phyloP scores from a whole-genome alignment of 2,329 filamentous ascomycete species.

The Colletotrichum musae region DNA sequence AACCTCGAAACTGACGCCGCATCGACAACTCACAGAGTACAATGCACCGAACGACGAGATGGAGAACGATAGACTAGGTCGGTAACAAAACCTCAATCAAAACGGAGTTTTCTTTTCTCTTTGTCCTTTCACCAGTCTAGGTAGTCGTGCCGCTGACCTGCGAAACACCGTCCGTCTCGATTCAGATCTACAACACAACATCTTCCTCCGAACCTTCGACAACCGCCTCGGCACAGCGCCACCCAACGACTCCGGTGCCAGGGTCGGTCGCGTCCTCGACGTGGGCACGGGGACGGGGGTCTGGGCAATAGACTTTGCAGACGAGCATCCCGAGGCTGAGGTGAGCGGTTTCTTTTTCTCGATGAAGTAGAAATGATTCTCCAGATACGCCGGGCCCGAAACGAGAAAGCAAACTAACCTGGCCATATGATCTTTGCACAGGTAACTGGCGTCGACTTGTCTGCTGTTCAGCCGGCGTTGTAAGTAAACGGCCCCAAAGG shows the following conservation, averaged over 20 bases:
- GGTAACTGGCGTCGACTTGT: slow-evolving; percentile 47
- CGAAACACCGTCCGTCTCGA: too few relatives aligned
- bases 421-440: not conserved
- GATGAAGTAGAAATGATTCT: too few relatives aligned
- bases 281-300: slow-evolving; percentile 45
- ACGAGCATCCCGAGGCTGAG: slow-evolving; percentile 3
- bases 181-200: slow-evolving; percentile 46
- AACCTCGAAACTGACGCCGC: too few relatives aligned
- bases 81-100: not conserved
- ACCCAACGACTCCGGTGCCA: not conserved
- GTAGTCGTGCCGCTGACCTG: too few relatives aligned
- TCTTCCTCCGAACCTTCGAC: slow-evolving; percentile 45
- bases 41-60: slow-evolving; percentile 20
- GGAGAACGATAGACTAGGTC: slow-evolving; percentile 10
- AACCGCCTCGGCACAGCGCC: slow-evolving; percentile 43
- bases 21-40: not conserved
- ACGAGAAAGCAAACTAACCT: too few relatives aligned
- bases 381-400: too few relatives aligned
- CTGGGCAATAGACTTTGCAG: slow-evolving; percentile 46
- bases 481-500: not conserved
- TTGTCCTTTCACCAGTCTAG: not conserved
- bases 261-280: slow-evolving; percentile 42
- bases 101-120: too few relatives aligned
- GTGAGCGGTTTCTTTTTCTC: not conserved
- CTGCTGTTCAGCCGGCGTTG: slow-evolving; percentile 51